Evolutionary conservation across 257 asterid species (phyloP).

Genomic region (Primulina eburnea): DNA sequence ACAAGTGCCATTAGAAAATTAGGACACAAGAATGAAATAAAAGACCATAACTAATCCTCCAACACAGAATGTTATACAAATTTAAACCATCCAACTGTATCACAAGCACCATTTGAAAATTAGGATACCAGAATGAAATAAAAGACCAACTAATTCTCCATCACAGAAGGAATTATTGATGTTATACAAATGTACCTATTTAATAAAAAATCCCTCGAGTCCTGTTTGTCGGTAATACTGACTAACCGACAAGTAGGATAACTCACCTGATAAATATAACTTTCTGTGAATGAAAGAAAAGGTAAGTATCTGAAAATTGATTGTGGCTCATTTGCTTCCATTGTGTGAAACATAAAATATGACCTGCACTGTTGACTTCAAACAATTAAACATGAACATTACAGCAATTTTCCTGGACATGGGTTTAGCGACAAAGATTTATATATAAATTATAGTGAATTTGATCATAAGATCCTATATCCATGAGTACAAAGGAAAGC

Average conservation of each 20-base stretch:
- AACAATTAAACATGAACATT: conserved; percentile 19
- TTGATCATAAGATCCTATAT: conserved; percentile 4
- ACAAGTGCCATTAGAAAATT: conserved; percentile 27
- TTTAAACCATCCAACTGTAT: conserved; percentile 81
- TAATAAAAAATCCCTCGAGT: conserved; percentile 12
- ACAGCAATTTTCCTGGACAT: not conserved
- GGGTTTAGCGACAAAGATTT: conserved; percentile 14
- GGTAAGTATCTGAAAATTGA: conserved; percentile 76
- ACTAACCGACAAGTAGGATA: conserved; percentile 12
- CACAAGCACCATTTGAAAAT: conserved; percentile 27
- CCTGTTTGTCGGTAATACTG: conserved; percentile 5
- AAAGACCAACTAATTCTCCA: conserved; percentile 5
- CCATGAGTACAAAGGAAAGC: not conserved
- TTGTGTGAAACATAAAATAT: conserved; percentile 79
- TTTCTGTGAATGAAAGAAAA: conserved; percentile 80
- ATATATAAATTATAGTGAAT: not conserved
- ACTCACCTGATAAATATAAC: conserved; percentile 86
- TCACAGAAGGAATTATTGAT: conserved; percentile 5
- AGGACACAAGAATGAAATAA: conserved; percentile 15
- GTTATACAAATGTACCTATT: conserved; percentile 1
- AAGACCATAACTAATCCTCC: conserved; percentile 7
- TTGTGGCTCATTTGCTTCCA: conserved; percentile 64
- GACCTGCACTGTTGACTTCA: conserved; percentile 73
- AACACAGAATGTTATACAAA: not conserved
- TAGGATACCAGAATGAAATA: conserved; percentile 16